A percentile compares a stretch with the other conserved stretches of the same genome.
These are phyloP conservation scores for Crepidotus variabilis DNA, from an alignment of 768 basidiomycete species.

Conservation along the genomic window DNA sequence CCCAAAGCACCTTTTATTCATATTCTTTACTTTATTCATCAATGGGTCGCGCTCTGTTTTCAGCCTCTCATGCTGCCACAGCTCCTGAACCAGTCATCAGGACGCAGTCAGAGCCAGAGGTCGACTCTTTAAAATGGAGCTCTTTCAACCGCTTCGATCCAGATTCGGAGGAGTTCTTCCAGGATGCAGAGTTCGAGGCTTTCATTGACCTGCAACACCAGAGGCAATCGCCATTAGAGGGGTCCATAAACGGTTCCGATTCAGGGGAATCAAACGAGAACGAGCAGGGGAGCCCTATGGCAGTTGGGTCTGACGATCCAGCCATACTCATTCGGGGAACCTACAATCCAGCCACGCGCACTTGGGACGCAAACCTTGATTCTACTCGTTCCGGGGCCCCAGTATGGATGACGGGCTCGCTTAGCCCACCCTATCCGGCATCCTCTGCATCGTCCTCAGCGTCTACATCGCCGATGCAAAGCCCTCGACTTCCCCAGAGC, in stretches of 20 bases:
- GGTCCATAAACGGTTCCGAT: conserved; percentile 29
- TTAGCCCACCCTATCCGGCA: not conserved
- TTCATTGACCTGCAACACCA: conserved; percentile 45
- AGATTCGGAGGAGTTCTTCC: conserved; percentile 76
- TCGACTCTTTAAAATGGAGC: conserved; percentile 52
- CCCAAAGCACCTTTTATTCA: conserved; percentile 18
- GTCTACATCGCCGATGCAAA: conserved; percentile 4
- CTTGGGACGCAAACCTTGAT: conserved; percentile 15
- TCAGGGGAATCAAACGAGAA: conserved; percentile 41
- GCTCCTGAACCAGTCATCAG: conserved; percentile 33
- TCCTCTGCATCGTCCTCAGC: conserved; percentile 2
- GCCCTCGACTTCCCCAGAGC: conserved; percentile 9
- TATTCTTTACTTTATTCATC: conserved; percentile 14
- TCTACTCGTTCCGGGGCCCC: not conserved
- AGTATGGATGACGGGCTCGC: conserved; percentile 1
- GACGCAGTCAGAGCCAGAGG: conserved; percentile 38
- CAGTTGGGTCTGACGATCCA: conserved; percentile 38
- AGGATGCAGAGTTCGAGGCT: conserved; percentile 61
- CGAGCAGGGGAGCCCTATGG: conserved; percentile 47
- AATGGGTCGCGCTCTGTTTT: conserved; percentile 65
- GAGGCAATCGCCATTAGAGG: conserved; percentile 24
- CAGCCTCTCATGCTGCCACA: conserved; percentile 41
- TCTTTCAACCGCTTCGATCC: conserved; percentile 69
- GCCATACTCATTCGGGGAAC: conserved; percentile 34
- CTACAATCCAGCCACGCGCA: conserved; percentile 21